Evolutionary conservation across 2,329 filamentous ascomycete species (phyloP).

Genomic region (Zymoseptoria brevis): DNA sequence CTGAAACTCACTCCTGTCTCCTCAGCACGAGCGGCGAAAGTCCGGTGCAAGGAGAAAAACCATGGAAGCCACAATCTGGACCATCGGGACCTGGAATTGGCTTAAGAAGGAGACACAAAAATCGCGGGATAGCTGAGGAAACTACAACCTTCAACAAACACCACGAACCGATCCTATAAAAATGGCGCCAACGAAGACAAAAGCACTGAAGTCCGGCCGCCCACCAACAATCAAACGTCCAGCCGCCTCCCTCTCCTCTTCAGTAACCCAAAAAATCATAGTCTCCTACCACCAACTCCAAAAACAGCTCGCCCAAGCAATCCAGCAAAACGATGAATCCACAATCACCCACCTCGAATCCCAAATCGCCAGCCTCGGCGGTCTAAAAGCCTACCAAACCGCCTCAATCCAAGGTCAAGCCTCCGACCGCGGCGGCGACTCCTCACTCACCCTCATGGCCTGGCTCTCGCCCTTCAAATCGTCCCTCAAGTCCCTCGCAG

Average conservation of each 20-base stretch:
- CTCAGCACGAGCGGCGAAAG: background rate
- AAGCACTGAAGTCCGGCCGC: constrained; percentile 29
- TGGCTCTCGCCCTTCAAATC: constrained; percentile 41
- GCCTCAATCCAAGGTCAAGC: constrained; percentile 57
- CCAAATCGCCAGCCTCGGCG: constrained; percentile 50
- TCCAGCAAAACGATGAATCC: constrained; percentile 34
- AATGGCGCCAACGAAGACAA: constrained; percentile 3
- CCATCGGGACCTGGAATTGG: background rate
- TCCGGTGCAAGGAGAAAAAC: background rate
- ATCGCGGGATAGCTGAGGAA: background rate
- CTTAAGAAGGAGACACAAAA: background rate
- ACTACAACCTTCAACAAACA: background rate
- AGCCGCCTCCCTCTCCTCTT: constrained; percentile 43
- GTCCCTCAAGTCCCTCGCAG: background rate
- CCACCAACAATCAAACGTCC: constrained; percentile 36
- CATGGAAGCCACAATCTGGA: background rate
- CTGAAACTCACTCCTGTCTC: background rate
- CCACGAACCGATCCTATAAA: background rate
- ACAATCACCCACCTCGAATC: constrained; percentile 38
- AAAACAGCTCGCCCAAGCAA: constrained; percentile 48
- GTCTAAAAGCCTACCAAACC: constrained; percentile 52
- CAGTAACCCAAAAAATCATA: constrained; percentile 51
- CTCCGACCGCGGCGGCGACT: constrained; percentile 54
- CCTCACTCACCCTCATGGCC: constrained; percentile 50
- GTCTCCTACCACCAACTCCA: constrained; percentile 52